A percentile compares a stretch with the other conserved stretches of the same genome.
These are phyloP conservation scores for Gloeopeniophorella convolvens DNA, from an alignment of 768 basidiomycete genomes.

Conservation along the genomic window DNA sequence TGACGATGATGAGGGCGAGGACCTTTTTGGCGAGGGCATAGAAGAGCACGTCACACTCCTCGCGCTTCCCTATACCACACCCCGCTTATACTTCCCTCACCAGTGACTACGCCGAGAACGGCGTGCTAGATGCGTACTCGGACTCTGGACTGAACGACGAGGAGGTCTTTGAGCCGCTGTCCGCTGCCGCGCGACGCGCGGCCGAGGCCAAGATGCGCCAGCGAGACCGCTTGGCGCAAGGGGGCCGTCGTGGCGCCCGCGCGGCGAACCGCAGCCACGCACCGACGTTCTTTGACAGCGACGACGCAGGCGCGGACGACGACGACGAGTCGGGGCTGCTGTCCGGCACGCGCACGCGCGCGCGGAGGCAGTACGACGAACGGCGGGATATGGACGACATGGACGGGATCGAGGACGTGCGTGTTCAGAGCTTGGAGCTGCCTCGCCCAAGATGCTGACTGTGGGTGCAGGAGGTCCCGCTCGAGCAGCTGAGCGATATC, in stretches of 20 bases:
- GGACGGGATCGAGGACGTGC: conserved; percentile 80
- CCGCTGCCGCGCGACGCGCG: conserved; percentile 63
- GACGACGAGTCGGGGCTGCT: conserved; percentile 53
- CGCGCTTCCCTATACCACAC: background rate
- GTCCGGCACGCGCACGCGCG: conserved; percentile 72
- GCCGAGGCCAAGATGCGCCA: conserved; percentile 86
- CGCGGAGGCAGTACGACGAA: conserved; percentile 92
- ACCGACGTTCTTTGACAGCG: conserved; percentile 84
- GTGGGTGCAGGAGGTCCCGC: conserved; percentile 69
- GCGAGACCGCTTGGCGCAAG: conserved; percentile 70
- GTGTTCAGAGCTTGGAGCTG: conserved; percentile 25
- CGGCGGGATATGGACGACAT: conserved; percentile 84
- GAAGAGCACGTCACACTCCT: conserved; percentile 49
- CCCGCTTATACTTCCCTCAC: background rate
- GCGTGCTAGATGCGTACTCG: conserved; percentile 80
- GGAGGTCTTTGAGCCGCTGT: conserved; percentile 58
- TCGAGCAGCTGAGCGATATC: conserved; percentile 96
- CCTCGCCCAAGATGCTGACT: background rate
- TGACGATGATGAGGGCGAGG: conserved; percentile 85
- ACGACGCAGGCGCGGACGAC: conserved; percentile 68
- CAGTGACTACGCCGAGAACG: conserved; percentile 84
- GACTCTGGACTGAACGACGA: conserved; percentile 84
- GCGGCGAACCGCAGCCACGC: conserved; percentile 75
- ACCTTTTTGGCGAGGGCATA: conserved; percentile 80
- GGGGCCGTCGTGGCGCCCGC: conserved; percentile 61